These are phyloP conservation scores for Mucor mucedo DNA, from an alignment of 371 early-diverging fungal species.

Conservation along the genomic window DNA sequence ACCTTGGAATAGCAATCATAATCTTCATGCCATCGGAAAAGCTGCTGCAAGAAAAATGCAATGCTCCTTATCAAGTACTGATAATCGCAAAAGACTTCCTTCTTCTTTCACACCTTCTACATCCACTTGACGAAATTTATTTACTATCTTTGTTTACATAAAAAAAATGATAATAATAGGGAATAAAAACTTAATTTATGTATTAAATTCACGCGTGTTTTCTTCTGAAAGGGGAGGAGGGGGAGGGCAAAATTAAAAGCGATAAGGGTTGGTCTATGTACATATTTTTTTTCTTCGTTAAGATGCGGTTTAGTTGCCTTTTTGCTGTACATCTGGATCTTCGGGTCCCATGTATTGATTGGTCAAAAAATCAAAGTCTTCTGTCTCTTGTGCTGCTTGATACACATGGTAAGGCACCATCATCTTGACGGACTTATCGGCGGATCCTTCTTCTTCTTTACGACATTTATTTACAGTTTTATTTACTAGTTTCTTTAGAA, in stretches of 20 bases:
- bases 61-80: slow-evolving; percentile 15
- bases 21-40: slow-evolving; percentile 23
- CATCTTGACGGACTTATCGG: slow-evolving; percentile 40
- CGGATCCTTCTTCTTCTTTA: slow-evolving; percentile 30
- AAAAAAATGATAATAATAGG: not conserved
- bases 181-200: too few species aligned
- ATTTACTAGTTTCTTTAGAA: slow-evolving; percentile 35
- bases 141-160: slow-evolving; percentile 2
- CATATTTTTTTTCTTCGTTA: not conserved
- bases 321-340: slow-evolving; percentile 2
- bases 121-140: slow-evolving; percentile 17
- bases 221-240: too few species aligned
- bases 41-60: slow-evolving; percentile 26
- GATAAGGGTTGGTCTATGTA: not conserved
- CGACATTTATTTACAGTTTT: slow-evolving; percentile 32
- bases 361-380: slow-evolving; percentile 60
- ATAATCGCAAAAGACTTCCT: slow-evolving; percentile 19
- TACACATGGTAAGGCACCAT: slow-evolving; percentile 58
- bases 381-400: slow-evolving; percentile 45
- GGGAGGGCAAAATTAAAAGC: too few species aligned
- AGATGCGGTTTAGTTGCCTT: not conserved
- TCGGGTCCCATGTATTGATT: slow-evolving; percentile 54
- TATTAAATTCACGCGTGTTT: too few species aligned
- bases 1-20: not conserved
- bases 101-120: slow-evolving; percentile 19